phyloP scores from a whole-genome alignment of 139 green algal genomes.

The Closterium sp. region DNA sequence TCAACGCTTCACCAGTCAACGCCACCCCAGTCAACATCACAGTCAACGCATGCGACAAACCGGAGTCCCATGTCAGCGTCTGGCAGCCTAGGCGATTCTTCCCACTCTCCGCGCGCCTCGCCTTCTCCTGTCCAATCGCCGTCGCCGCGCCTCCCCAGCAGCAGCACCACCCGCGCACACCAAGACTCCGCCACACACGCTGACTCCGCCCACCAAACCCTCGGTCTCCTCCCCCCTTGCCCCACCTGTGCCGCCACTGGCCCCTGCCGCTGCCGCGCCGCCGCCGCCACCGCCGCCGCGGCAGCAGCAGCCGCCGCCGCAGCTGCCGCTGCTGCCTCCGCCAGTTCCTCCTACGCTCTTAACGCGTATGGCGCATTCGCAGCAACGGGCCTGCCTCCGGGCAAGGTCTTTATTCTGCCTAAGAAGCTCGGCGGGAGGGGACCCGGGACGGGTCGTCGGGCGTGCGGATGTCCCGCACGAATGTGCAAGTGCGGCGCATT shows the following conservation, averaged over 20 bases:
- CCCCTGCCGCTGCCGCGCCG: not conserved
- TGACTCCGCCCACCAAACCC: not conserved
- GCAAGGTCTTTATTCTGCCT: not conserved
- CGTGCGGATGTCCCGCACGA: constrained; percentile 10
- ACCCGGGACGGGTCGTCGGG: not conserved
- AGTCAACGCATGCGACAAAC: not conserved
- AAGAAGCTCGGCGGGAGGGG: not conserved
- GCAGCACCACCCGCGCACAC: not conserved
- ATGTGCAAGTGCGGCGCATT: constrained; percentile 8
- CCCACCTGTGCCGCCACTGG: not conserved
- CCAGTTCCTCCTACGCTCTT: not conserved
- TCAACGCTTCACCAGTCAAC: not conserved
- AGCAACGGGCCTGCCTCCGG: not conserved
- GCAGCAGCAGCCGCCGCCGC: not conserved
- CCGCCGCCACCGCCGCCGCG: not conserved
- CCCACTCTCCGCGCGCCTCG: not conserved
- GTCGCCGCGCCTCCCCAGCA: not conserved
- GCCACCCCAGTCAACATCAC: not conserved
- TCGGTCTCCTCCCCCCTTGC: not conserved
- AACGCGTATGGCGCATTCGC: not conserved
- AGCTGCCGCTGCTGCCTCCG: too few species aligned
- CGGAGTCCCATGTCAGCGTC: not conserved
- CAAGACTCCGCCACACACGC: not conserved
- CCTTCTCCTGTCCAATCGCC: not conserved
- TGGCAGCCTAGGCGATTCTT: not conserved